Evolutionary conservation across 192 early-diverging fungal genomes (phyloP).

Genomic region (Coemansia sp.): DNA sequence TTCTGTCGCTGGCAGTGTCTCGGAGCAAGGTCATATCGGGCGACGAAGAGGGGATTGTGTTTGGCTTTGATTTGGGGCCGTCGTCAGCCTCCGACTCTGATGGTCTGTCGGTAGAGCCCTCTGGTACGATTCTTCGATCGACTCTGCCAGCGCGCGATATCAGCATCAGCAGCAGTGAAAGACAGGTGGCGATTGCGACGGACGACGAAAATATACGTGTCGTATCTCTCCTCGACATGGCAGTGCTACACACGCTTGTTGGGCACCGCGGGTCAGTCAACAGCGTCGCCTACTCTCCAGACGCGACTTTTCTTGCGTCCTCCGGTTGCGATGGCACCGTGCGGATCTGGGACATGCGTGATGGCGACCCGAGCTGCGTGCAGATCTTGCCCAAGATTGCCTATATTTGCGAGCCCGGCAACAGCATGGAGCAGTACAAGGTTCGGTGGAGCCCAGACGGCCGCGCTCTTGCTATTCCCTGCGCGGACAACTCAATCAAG

Average conservation of each 20-base stretch:
- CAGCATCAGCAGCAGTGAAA: conserved; percentile 38
- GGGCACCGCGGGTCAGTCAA: conserved; percentile 39
- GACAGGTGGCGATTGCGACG: conserved; percentile 44
- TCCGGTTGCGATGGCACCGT: conserved; percentile 62
- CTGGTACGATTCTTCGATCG: conserved; percentile 42
- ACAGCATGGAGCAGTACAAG: conserved; percentile 36
- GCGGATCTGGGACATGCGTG: conserved; percentile 62
- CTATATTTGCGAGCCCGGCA: conserved; percentile 49
- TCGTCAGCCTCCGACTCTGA: conserved; percentile 1
- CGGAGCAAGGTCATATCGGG: conserved; percentile 32
- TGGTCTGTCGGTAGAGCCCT: conserved; percentile 17
- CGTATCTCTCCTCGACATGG: conserved; percentile 43
- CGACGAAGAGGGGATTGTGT: conserved; percentile 42
- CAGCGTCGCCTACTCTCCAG: conserved; percentile 38
- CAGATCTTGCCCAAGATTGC: conserved; percentile 36
- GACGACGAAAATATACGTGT: conserved; percentile 42
- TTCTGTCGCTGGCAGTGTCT: conserved; percentile 31
- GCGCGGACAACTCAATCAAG: conserved; percentile 41
- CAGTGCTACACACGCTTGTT: conserved; percentile 27
- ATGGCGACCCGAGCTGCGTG: conserved; percentile 41
- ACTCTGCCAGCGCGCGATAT: conserved; percentile 46
- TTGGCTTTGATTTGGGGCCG: conserved; percentile 28
- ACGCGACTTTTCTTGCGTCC: conserved; percentile 43
- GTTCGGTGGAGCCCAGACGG: conserved; percentile 67
- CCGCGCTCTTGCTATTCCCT: conserved; percentile 58